Base-by-base conservation (phyloP, 2,329 filamentous ascomycete genomes). In the Aspergillus candidus region DNA sequence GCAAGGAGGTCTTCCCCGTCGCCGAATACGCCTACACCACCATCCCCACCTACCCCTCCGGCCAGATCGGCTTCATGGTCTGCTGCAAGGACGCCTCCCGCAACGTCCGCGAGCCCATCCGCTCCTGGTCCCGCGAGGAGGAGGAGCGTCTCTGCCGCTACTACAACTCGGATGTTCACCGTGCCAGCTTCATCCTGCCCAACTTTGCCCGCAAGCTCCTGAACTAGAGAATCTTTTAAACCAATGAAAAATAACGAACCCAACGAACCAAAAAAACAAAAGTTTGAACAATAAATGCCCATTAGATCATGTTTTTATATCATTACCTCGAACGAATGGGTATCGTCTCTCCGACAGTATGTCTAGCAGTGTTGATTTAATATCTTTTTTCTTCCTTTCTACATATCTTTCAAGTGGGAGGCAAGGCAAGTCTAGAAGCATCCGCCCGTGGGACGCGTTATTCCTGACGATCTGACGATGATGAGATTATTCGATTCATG, bases 41-140 rank as follows among this genome's bases (percentile, higher is more conserved):
- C 62, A 98, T 98, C 71, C 93, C 93, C 48, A 98, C 93, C 66
- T 98, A 98, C 78, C 93, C 93, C 56, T 94, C 88, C 45, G 93
- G 93, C 67, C 93, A 98, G 77, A 98, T 98, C 64, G 93, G 93
- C 67, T 98, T 98, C 84, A 96, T 98, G 90, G 88, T 98, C 66
- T 97, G 93, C 83, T 87, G 79, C 84, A 97, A 98, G 82, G 91
- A 97, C 67, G 75, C 82, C 67, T 82, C 72, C 65, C 81, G 83
- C 69, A 80, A 98, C 72, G 79, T 97, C 66, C 88, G 80, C 70
- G 86, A 83, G 72, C 93, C 93, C 42, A 65, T 96, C 51, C 85
- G 93, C 64, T 77, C 72, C 60, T 94, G 89, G 84, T 77, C 81
- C 52, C 67, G 77, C 53, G 90, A 94, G 72, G 89, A 97, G 73